Percentiles rank a stretch among this genome's conserved stretches.
Conservation (phyloP, 371 early-diverging fungal species). For the Mortierella sp. region DNA sequence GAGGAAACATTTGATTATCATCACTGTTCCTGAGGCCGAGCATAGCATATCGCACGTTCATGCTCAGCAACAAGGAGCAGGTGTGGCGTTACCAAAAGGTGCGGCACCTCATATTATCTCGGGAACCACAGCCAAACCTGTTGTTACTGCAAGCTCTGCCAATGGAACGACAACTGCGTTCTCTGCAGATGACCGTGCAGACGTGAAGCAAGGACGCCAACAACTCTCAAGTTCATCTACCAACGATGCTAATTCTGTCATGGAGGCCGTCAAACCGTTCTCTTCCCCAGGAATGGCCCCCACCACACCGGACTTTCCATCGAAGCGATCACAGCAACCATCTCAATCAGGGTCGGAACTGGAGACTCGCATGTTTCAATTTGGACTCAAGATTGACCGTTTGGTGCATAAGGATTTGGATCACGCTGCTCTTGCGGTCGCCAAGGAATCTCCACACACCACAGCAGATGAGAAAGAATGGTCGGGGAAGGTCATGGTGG, state of each 20-base stretch:
- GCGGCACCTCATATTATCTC: constrained; percentile 20
- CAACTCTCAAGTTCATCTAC: constrained; percentile 2
- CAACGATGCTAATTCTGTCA: constrained; percentile 12
- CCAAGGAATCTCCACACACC: not conserved
- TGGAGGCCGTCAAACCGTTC: not conserved
- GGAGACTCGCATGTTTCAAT: constrained; percentile 51
- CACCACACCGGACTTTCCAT: not conserved
- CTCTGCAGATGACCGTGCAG: constrained; percentile 8
- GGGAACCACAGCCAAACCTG: constrained; percentile 34
- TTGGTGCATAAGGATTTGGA: constrained; percentile 43
- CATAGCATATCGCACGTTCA: constrained; percentile 25
- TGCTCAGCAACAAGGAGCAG: constrained; percentile 22
- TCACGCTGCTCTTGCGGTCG: constrained; percentile 11
- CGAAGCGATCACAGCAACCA: constrained; percentile 1
- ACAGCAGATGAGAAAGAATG: constrained; percentile 31
- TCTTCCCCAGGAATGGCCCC: constrained; percentile 11
- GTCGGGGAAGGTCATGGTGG: constrained; percentile 43
- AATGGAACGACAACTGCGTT: constrained; percentile 26
- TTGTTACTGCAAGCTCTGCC: constrained; percentile 25
- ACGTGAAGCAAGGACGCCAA: constrained; percentile 12
- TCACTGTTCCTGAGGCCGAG: constrained; percentile 50
- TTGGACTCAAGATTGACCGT: constrained; percentile 49
- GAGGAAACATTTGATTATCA: constrained; percentile 42
- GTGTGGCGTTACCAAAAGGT: constrained; percentile 5
- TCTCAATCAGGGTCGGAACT: not conserved